Base-by-base conservation (phyloP, 352 stramenopile species). In the Aphanomyces stellatus region DNA sequence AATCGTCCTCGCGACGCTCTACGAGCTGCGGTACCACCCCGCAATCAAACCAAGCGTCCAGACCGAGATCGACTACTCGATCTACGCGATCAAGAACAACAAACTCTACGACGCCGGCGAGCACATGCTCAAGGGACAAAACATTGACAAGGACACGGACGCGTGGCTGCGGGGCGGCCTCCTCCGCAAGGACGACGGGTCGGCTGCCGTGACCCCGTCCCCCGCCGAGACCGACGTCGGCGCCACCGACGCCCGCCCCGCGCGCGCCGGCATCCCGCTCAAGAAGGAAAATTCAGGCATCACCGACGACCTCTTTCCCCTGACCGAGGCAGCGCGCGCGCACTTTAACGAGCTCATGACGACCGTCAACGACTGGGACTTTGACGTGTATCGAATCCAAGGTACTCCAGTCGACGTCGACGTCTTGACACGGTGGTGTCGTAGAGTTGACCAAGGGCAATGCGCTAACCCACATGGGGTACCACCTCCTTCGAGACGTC, bases 41-140 rank as follows among this genome's bases (percentile, higher is more conserved):
- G 81, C 78, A 0, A 75, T 95, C 42, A 74, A 74, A 1, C 63
- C 71, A 17, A 77, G 75, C 7, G 51, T 88, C 1, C 73, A 81
- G 37, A 72, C 80, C 33, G 84, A 90, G 19, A 65, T 95, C 43
- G 82, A 91, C 25, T 93, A 90, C 49, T 78, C 84, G 5, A 93
- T 93, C 35, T 82, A 95, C 57, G 76, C 76, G 5, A 93, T 95
- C 72, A 93, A 93, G 64, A 90, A 88, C 69, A 93, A 93, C 60
- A 77, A 80, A 3, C 65, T 95, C 10, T 93, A 95, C 64, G 82
- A 93, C 48, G 85, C 82, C 3, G 87, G 87, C 43, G 84, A 90
- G 46, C 81, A 88, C 7, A 65, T 91, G 19, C 53, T 81, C 19
- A 73, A 77, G 22, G 84, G 75, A 22, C 77, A 87, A 61, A 84